Evolutionary conservation across 495 filamentous ascomycete species (phyloP).

Genomic region (Ramalina intermedia): DNA sequence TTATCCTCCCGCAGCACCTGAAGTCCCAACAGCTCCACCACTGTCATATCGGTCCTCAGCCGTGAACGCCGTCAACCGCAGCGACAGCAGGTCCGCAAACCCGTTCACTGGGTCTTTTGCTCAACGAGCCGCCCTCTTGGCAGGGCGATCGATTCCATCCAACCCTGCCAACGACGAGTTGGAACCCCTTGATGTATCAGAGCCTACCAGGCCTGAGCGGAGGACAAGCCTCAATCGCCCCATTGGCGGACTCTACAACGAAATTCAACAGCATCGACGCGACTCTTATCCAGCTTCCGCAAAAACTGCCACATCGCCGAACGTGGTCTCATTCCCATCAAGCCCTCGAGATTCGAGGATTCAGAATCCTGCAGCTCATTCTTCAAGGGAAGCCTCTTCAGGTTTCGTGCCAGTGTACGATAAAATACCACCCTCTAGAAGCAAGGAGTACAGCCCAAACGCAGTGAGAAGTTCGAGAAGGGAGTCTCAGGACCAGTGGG

Average conservation of each 20-base stretch:
- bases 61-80: slow-evolving; percentile 16
- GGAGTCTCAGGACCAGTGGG: slow-evolving; percentile 33
- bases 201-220: slow-evolving; percentile 3
- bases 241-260: slow-evolving; percentile 12
- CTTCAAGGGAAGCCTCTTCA: slow-evolving; percentile 11
- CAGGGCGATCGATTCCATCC: slow-evolving; percentile 3
- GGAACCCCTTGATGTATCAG: neutral
- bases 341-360: slow-evolving; percentile 4
- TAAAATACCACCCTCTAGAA: neutral
- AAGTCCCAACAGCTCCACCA: slow-evolving; percentile 42
- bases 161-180: neutral
- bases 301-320: slow-evolving; percentile 9
- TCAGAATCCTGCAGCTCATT: neutral
- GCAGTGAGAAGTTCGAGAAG: neutral
- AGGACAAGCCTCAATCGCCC: slow-evolving; percentile 12
- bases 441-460: neutral
- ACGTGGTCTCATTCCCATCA: slow-evolving; percentile 6
- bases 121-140: slow-evolving; percentile 10
- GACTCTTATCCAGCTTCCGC: slow-evolving; percentile 7
- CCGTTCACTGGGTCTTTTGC: slow-evolving; percentile 15
- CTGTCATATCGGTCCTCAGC: slow-evolving; percentile 42
- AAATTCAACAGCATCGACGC: slow-evolving; percentile 11
- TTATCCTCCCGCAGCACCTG: slow-evolving; percentile 39
- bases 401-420: neutral
- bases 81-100: slow-evolving; percentile 9